Conservation (phyloP, 2,329 filamentous ascomycete genomes). For the Xylaria sp. region DNA sequence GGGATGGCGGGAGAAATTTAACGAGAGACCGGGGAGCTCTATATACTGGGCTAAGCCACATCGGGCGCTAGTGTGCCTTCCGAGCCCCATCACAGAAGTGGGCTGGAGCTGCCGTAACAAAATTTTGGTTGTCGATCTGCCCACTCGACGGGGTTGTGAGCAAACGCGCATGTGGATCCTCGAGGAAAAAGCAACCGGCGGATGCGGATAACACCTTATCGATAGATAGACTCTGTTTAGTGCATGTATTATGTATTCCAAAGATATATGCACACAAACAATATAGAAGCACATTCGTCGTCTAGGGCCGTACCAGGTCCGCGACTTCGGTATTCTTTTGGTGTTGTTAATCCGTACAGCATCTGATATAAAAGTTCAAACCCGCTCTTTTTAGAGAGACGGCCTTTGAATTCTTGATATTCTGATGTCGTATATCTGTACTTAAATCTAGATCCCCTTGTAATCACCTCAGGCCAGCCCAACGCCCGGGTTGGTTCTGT, state of each 20-base stretch:
- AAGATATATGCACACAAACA: too few relatives aligned
- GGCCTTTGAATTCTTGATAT: background rate
- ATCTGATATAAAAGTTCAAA: background rate
- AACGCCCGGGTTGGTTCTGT: background rate
- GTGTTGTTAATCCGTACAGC: background rate
- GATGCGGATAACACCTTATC: too few relatives aligned
- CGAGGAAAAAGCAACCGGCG: too few relatives aligned
- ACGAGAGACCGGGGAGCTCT: slow-evolving; percentile 2
- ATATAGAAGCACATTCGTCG: too few relatives aligned
- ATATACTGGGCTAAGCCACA: background rate
- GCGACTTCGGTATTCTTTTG: too few relatives aligned
- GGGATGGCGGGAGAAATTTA: slow-evolving; percentile 22
- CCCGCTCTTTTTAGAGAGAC: background rate
- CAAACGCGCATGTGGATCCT: background rate
- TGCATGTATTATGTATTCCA: too few relatives aligned
- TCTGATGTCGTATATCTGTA: background rate
- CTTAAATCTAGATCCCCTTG: background rate
- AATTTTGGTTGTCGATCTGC: background rate
- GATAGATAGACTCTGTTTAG: too few relatives aligned
- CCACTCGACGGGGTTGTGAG: background rate
- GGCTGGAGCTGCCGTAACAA: too few relatives aligned
- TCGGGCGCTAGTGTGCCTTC: background rate
- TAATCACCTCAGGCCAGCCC: background rate
- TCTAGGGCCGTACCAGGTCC: too few relatives aligned
- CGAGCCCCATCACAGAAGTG: background rate